Evolutionary conservation across 306 rosid species (phyloP), one percentile per base, ranked within the genome.

Genomic region (Gastrolobium bilobum): DNA sequence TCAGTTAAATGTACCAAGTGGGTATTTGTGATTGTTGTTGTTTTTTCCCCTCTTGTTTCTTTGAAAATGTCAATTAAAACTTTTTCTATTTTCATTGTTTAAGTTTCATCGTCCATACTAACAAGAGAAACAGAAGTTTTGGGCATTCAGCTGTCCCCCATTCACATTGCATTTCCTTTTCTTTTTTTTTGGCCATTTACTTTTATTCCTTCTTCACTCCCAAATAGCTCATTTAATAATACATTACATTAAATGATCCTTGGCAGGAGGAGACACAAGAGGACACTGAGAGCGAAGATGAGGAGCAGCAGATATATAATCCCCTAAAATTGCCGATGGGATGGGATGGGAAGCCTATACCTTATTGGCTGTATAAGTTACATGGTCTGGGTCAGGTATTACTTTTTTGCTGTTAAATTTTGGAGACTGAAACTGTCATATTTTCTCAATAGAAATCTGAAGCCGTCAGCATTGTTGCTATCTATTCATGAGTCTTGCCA

Each of bases 321-420:
- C 99, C 99, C 86, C 93, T 95, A 50, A 95, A 95, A 82, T 83
- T 95, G 88, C 99, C 99, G 37, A 95, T 95, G 99, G 99, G 98
- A 54, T 95, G 99, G 99, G 99, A 95, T 83, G 99, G 99, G 70
- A 95, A 95, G 81, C 99, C 99, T 50, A 95, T 95, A 76, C 99
- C 99, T 52, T 95, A 95, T 61, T 95, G 99, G 99, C 90, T 95
- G 66, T 95, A 95, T 86, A 95, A 95, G 87, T 92, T 95, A 74
- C 99, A 92, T 77, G 99, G 99, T 79, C 96, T 95, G 70, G 98
- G 99, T 73, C 99, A 95, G 99, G 99, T 94, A 94, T 61, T 74
- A 43, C 84, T 53, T 66, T 54, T 83, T 68, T 73, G 10, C 50
- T 65, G 50, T 69, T 64, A 20, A 53, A 37, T 68, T 64, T 79